Base-by-base conservation (phyloP, 163 green algal species). In the Prototheca wickerhamii region DNA sequence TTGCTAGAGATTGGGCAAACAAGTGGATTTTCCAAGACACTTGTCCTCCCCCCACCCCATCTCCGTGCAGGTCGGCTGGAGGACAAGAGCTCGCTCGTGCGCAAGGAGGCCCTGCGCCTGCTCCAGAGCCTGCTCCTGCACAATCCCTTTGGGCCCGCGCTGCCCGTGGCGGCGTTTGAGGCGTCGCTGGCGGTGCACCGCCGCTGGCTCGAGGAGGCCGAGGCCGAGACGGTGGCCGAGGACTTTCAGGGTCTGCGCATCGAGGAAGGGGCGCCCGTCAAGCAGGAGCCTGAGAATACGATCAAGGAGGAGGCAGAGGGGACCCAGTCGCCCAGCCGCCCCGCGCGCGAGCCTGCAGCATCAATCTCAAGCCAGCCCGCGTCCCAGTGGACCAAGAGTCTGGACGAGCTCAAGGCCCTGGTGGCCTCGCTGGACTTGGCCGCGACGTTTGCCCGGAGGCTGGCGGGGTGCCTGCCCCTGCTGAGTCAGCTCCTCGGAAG, bases 101-200 rank as follows among this genome's bases (percentile, higher is more conserved):
- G 86, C 43, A 87, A 86, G 66, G 75, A 74, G 44, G 86, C 86
- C 6, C 65, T 92, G 64, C 72, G 83, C 49, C 72, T 93, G 0
- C 61, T 94, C 54, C 67, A 53, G 25, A 68, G 67, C 3, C 63
- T 94, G 68, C 71, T 93, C 35, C 55, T 79, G 46, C 77, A 78
- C 74, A 93, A 94, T 65, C 86, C 84, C 25, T 94, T 94, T 68
- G 82, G 72, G 10, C 76, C 73, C 10, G 29, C 60, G 28, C 68
- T 94, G 33, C 74, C 76, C 25, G 32, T 69, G 15, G 68, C 70
- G 20, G 43, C 58, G 12, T 85, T 87, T 33, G 64, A 67, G 17
- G 69, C 70, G 33, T 74, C 74, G 21, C 73, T 87, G 50, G 33
- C 67, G 31, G 68, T 82, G 28, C 82, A 85, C 58, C 63, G 67